These are phyloP conservation scores for Chenopodium berlandieri DNA, from an alignment of 148 eudicot species.

Conservation along the genomic window DNA sequence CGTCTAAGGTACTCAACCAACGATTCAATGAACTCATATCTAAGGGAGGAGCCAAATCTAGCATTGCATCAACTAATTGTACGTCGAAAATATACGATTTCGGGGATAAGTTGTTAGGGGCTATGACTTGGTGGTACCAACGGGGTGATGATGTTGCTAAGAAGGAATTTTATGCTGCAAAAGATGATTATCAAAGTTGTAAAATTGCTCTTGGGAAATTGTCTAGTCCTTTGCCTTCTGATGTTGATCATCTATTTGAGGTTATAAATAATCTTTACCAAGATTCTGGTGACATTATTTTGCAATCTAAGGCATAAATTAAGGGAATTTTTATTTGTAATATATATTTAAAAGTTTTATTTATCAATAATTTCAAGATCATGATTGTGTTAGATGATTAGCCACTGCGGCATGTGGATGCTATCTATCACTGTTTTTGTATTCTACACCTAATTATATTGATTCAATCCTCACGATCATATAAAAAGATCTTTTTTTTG, in stretches of 20 bases:
- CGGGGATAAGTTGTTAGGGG: neutral
- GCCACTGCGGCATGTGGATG: too few relatives aligned
- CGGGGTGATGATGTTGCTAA: slow-evolving; percentile 1
- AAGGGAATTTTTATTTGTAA: too few relatives aligned
- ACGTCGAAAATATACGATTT: neutral
- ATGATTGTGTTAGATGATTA: too few relatives aligned
- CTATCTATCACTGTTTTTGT: too few relatives aligned
- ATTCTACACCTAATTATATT: too few relatives aligned
- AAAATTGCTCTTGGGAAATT: neutral
- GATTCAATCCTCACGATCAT: too few relatives aligned
- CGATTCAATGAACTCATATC: neutral
- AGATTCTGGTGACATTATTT: slow-evolving; percentile 5
- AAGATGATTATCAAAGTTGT: slow-evolving; percentile 4
- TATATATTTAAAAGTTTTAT: too few relatives aligned
- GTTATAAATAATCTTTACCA: neutral
- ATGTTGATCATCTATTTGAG: neutral
- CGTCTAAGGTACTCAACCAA: neutral
- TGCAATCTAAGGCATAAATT: neutral
- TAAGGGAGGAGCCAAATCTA: neutral
- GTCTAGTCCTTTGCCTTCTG: neutral
- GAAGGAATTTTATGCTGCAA: slow-evolving; percentile 12
- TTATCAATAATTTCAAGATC: too few relatives aligned
- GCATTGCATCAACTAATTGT: neutral
- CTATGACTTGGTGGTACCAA: slow-evolving; percentile 11
- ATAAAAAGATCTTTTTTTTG: too few relatives aligned